Conservation (phyloP, 2,329 filamentous ascomycete species). For the Ophiostoma tasmaniense region DNA sequence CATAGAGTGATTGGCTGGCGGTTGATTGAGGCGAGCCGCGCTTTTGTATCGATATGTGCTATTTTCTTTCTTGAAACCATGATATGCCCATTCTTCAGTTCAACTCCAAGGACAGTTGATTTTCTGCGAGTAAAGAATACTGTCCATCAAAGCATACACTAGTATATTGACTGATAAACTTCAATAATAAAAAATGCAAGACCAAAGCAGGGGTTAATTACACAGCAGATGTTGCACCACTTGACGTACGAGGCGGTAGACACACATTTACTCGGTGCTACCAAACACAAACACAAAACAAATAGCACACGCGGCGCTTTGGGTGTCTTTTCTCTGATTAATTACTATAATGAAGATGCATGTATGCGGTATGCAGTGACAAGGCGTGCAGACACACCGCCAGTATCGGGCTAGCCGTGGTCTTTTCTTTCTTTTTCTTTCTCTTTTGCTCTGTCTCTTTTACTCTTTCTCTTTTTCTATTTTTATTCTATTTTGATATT, state of each 20-base stretch:
- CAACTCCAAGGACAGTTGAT: too few relatives aligned
- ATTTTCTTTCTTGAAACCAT: too few relatives aligned
- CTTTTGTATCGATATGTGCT: not conserved
- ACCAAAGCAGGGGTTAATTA: not conserved
- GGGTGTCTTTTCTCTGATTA: not conserved
- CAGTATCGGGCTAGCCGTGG: not conserved
- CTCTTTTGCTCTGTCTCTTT: not conserved
- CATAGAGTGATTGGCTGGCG: not conserved
- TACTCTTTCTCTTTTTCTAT: not conserved
- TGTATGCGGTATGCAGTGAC: not conserved
- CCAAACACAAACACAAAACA: not conserved
- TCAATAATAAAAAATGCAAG: not conserved
- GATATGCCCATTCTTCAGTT: too few relatives aligned
- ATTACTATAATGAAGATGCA: not conserved
- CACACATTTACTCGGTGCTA: not conserved
- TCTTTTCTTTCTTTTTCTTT: not conserved
- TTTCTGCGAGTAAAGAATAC: too few relatives aligned
- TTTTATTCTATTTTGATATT: not conserved
- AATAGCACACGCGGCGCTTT: not conserved
- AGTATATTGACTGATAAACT: not conserved
- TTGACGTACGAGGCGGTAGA: conserved; percentile 4
- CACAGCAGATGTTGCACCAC: conserved; percentile 4
- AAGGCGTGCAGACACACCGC: not conserved
- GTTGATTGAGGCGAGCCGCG: not conserved
- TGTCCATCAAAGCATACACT: too few relatives aligned